Percentiles rank a stretch among this genome's conserved stretches.
Evolutionary conservation across 345 rosid genomes (phyloP).

Genomic region (Citropsis articulata): DNA sequence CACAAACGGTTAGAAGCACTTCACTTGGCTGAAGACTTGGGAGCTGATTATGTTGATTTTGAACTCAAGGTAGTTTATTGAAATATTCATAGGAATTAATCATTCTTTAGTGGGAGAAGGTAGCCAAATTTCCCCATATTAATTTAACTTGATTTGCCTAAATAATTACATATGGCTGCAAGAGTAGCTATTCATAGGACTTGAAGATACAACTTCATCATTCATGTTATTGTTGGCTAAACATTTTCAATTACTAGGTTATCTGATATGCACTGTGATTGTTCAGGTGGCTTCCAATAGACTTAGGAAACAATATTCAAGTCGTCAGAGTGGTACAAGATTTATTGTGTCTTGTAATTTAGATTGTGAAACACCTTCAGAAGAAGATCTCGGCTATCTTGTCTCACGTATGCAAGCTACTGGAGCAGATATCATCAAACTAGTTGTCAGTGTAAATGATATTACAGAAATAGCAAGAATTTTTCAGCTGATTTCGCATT

Average conservation of each 20-base stretch:
- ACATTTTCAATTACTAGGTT: neutral
- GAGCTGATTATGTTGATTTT: conserved; percentile 56
- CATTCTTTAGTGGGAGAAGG: neutral
- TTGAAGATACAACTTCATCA: neutral
- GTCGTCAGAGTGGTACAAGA: conserved; percentile 23
- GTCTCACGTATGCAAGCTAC: conserved; percentile 37
- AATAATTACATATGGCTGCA: neutral
- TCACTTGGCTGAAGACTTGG: conserved; percentile 39
- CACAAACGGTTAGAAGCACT: conserved; percentile 35
- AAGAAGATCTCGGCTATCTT: conserved; percentile 38
- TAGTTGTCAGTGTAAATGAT: conserved; percentile 37
- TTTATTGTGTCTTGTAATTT: conserved; percentile 44
- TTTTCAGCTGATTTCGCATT: conserved; percentile 37
- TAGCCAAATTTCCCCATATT: neutral
- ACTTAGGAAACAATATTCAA: conserved; percentile 24
- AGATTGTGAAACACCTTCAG: conserved; percentile 34
- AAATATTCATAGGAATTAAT: neutral
- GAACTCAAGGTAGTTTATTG: conserved; percentile 48
- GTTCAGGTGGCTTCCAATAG: conserved; percentile 45
- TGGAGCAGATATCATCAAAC: conserved; percentile 45
- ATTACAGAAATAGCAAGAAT: conserved; percentile 47
- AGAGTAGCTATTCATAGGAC: neutral
- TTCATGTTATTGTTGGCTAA: neutral
- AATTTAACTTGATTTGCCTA: neutral
- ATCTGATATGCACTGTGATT: conserved; percentile 15